These are phyloP conservation scores for Penicillium psychrosexuale DNA, from an alignment of 2,329 filamentous ascomycete genomes.

Conservation along the genomic window DNA sequence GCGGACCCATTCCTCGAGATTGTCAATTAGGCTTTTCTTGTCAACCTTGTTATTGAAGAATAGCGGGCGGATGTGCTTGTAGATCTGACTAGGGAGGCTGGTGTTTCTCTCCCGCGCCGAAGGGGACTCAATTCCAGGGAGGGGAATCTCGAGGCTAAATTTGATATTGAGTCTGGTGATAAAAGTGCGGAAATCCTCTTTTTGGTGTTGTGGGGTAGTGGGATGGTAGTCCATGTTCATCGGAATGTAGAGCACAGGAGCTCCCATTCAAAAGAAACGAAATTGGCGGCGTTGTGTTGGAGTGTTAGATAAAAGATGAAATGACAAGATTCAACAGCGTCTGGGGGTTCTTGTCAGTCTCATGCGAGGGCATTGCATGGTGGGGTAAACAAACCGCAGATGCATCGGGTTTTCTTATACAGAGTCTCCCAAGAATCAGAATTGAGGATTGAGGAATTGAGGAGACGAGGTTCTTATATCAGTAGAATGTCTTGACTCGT, in stretches of 20 bases:
- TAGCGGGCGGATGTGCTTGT: conserved; percentile 28
- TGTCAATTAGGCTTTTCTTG: conserved; percentile 24
- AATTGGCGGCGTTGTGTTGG: too few relatives aligned
- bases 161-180: conserved; percentile 35
- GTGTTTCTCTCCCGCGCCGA: conserved; percentile 10
- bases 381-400: conserved; percentile 1
- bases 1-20: conserved; percentile 33
- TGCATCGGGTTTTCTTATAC: background rate
- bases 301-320: background rate
- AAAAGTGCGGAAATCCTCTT: conserved; percentile 24
- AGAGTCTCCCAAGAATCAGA: background rate
- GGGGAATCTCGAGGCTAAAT: conserved; percentile 36
- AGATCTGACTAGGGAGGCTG: conserved; percentile 25
- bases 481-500: background rate
- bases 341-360: background rate
- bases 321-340: background rate
- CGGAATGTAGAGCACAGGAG: background rate
- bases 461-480: background rate
- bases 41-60: conserved; percentile 27
- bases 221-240: background rate
- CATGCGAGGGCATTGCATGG: background rate
- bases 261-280: background rate
- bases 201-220: conserved; percentile 24
- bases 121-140: conserved; percentile 21
- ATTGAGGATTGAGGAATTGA: background rate